A percentile compares a stretch with the other conserved stretches of the same genome.
Evolutionary conservation across 352 stramenopile genomes (phyloP).

Genomic region (Globisporangium irregulare): DNA sequence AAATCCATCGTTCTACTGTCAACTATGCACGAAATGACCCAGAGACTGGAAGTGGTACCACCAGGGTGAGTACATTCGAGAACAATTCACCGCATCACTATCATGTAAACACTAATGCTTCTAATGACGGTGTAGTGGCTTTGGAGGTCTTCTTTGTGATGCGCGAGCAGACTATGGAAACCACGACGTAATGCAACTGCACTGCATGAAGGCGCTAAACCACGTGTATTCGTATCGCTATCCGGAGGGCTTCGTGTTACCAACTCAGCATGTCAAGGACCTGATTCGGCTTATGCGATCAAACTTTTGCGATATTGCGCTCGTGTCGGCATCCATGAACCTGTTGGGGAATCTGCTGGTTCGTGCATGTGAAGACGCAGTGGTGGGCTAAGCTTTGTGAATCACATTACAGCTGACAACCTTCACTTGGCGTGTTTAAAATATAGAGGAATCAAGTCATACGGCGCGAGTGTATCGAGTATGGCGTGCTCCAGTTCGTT

Average conservation of each 20-base stretch:
- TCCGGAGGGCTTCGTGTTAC: constrained; percentile 10
- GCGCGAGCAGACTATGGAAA: background rate
- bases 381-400: background rate
- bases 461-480: constrained; percentile 23
- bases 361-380: background rate
- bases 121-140: background rate
- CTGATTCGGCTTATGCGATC: constrained; percentile 25
- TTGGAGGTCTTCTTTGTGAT: constrained; percentile 5
- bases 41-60: background rate
- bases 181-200: constrained; percentile 3
- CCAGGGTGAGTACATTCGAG: background rate
- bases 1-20: constrained; percentile 5
- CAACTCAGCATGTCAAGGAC: constrained; percentile 21
- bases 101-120: background rate
- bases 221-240: constrained; percentile 6
- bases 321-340: constrained; percentile 20
- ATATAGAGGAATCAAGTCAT: constrained; percentile 19
- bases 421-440: background rate
- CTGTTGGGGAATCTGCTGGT: constrained; percentile 18
- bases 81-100: background rate
- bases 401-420: background rate
- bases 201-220: constrained; percentile 8
- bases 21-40: background rate
- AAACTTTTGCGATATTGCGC: constrained; percentile 18
- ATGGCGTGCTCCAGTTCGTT: constrained; percentile 24